Conservation (phyloP, 192 early-diverging fungal species). For the Coemansia sp. region DNA sequence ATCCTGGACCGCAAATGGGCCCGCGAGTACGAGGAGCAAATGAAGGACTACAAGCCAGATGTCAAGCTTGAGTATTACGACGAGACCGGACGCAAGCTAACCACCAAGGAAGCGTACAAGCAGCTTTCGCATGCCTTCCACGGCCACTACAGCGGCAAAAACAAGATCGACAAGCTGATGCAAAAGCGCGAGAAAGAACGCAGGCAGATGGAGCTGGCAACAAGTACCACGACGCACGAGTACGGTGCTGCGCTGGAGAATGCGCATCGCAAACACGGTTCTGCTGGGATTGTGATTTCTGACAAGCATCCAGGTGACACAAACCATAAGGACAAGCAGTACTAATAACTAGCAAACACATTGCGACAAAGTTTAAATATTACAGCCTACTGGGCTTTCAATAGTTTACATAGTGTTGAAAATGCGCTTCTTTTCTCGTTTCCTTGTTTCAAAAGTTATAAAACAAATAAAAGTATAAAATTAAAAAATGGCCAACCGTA, state of each 20-base stretch:
- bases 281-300: constrained; percentile 80
- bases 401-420: no score
- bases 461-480: neutral
- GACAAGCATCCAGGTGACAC: neutral
- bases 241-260: constrained; percentile 72
- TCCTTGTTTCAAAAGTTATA: neutral
- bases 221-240: constrained; percentile 74
- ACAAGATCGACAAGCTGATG: constrained; percentile 90
- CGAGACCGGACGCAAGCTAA: constrained; percentile 77
- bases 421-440: neutral
- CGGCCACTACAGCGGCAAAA: constrained; percentile 89
- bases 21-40: constrained; percentile 77
- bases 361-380: no score
- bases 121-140: constrained; percentile 94
- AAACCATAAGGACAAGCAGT: neutral
- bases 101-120: constrained; percentile 89
- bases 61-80: constrained; percentile 92
- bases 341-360: neutral
- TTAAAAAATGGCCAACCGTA: constrained; percentile 65
- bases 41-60: constrained; percentile 89
- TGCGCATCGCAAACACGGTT: constrained; percentile 65
- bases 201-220: constrained; percentile 71
- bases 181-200: constrained; percentile 81
- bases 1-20: constrained; percentile 63
- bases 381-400: no score